A percentile compares a stretch with the other conserved stretches of the same genome.
Conservation (phyloP, 2,329 filamentous ascomycete genomes). For the Claviceps sp. region DNA sequence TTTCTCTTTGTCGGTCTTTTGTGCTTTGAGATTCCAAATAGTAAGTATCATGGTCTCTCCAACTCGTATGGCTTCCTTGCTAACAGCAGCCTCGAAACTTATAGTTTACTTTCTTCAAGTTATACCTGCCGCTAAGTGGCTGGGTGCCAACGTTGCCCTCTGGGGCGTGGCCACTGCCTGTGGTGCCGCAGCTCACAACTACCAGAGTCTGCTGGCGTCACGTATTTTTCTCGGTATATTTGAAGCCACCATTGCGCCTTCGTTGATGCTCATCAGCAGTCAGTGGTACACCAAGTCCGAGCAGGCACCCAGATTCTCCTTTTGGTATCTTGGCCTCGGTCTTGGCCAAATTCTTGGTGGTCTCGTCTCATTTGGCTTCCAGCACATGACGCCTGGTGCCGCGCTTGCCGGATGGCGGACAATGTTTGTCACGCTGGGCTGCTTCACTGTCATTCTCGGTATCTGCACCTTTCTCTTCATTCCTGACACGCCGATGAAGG, state of each 20-base stretch:
- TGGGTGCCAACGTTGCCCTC: conserved; percentile 42
- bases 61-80: neutral
- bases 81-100: neutral
- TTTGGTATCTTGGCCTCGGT: conserved; percentile 49
- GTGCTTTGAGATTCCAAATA: conserved; percentile 45
- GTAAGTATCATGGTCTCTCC: conserved; percentile 18
- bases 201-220: conserved; percentile 37
- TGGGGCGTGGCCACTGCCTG: conserved; percentile 45
- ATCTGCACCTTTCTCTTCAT: conserved; percentile 20
- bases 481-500: conserved; percentile 32
- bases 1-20: conserved; percentile 50
- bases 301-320: conserved; percentile 43
- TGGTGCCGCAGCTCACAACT: conserved; percentile 39
- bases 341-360: conserved; percentile 49
- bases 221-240: conserved; percentile 48
- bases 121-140: conserved; percentile 46
- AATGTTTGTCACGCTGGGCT: conserved; percentile 57
- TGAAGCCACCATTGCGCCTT: conserved; percentile 46
- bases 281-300: conserved; percentile 51
- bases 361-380: conserved; percentile 49
- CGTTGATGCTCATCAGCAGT: conserved; percentile 45
- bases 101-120: conserved; percentile 44
- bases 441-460: conserved; percentile 23
- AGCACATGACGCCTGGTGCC: conserved; percentile 38
- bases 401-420: conserved; percentile 51